phyloP scores from a whole-genome alignment of 768 basidiomycete genomes.

The Tulasnella sp. region DNA sequence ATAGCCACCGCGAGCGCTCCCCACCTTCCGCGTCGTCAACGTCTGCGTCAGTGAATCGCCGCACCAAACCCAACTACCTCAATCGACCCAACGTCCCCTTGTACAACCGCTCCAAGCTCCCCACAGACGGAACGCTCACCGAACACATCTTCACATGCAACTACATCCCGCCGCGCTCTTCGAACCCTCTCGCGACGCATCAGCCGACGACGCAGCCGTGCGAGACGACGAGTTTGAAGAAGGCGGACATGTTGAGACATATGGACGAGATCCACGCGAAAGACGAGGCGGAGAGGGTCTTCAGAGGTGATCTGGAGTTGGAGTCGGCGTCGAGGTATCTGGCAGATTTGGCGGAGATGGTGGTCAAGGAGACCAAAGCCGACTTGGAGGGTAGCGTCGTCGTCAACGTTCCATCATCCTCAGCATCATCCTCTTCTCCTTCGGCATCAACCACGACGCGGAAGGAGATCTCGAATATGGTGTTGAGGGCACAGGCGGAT shows the following conservation, averaged over 20 bases:
- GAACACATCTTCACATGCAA: background rate
- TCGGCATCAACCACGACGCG: background rate
- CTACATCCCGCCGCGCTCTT: slow-evolving; percentile 4
- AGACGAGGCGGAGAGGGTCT: slow-evolving; percentile 11
- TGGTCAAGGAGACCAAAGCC: slow-evolving; percentile 1
- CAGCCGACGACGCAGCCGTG: slow-evolving; percentile 2
- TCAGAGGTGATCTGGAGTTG: slow-evolving; percentile 1
- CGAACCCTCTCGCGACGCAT: background rate
- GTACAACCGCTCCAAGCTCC: slow-evolving; percentile 12
- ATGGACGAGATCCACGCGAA: slow-evolving; percentile 12
- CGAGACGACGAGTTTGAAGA: slow-evolving; percentile 8
- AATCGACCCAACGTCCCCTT: slow-evolving; percentile 8
- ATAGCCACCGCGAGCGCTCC: too few relatives aligned
- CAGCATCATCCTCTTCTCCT: background rate
- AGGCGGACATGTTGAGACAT: slow-evolving; percentile 10
- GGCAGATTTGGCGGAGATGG: slow-evolving; percentile 7
- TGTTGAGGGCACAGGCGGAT: slow-evolving; percentile 6
- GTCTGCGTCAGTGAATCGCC: too few relatives aligned
- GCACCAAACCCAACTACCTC: too few relatives aligned
- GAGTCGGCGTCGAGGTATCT: slow-evolving; percentile 8
- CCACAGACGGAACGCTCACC: background rate
- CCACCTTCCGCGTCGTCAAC: too few relatives aligned
- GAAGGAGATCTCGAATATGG: background rate
- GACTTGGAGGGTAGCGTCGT: background rate
- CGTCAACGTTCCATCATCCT: background rate